phyloP scores from a whole-genome alignment of 1,284 basidiomycete genomes.

The Vanrija sp. region DNA sequence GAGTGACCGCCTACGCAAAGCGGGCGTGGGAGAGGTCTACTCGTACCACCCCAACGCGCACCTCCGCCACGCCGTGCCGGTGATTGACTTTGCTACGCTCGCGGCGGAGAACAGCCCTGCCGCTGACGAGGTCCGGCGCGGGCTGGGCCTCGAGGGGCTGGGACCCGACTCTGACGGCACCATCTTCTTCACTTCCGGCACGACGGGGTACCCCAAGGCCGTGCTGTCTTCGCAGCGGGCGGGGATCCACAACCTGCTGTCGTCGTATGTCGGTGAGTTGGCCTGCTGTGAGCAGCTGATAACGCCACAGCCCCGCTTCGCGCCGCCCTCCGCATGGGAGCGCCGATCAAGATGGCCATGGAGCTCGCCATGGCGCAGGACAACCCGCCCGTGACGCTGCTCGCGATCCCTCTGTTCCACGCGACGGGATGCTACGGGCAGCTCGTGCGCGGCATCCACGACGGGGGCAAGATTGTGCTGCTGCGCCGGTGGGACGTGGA shows the following conservation, averaged over 20 bases:
- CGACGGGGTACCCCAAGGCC: slow-evolving; percentile 38
- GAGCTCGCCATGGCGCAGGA: slow-evolving; percentile 9
- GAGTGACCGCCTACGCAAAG: background rate
- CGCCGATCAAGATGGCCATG: slow-evolving; percentile 26
- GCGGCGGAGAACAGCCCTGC: background rate
- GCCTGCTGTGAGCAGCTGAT: background rate
- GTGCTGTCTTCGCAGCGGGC: slow-evolving; percentile 41
- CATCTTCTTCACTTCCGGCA: slow-evolving; percentile 39
- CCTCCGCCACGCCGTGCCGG: slow-evolving; percentile 6
- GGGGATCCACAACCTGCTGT: slow-evolving; percentile 35
- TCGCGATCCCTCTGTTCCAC: slow-evolving; percentile 45
- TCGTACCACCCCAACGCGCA: slow-evolving; percentile 6
- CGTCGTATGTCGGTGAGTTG: slow-evolving; percentile 29
- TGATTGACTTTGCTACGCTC: slow-evolving; percentile 2
- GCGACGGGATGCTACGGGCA: slow-evolving; percentile 41
- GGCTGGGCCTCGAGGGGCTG: slow-evolving; percentile 17
- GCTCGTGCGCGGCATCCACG: slow-evolving; percentile 36
- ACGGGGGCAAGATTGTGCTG: slow-evolving; percentile 37
- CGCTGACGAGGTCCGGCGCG: background rate
- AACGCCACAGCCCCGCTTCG: slow-evolving; percentile 25
- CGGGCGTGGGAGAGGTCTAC: background rate
- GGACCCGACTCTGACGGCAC: slow-evolving; percentile 36
- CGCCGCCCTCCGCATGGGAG: slow-evolving; percentile 31
- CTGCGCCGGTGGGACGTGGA: slow-evolving; percentile 36
- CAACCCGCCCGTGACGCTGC: slow-evolving; percentile 11